Base-by-base conservation (phyloP, 345 rosid species). In the Pseudoturritis turrita region DNA sequence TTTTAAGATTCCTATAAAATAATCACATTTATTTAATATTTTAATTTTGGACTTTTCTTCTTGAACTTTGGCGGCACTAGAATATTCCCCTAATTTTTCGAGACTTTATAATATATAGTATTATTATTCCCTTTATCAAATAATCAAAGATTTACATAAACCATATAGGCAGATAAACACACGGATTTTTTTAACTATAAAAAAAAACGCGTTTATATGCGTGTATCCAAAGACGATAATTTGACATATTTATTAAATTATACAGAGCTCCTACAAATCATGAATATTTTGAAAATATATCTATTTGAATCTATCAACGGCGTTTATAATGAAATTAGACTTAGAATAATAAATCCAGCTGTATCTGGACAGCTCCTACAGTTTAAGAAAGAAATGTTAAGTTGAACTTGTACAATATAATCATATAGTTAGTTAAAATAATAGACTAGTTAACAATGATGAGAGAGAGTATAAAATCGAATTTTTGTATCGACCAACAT, bases 41-140 rank as follows among this genome's bases (percentile, higher is more conserved):
- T 51, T 56, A 51, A n/a, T 72, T 81, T 88, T 95, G 97, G 90
- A 84, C 51, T 83, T 83, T 89, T 75, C 91, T 79, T 83, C 90
- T 95, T 95, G 89, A 88, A 87, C 96, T 79, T 80, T 83, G 86
- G 89, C 89, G 83, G 87, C 88, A 76, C 77, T 60, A 67, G 97
- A 95, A 95, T 95, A 95, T 95, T 95, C 99, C 84, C 89, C 84
- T 68, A 77, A 58, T 18, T 77, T 84, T 82, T 76, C 85, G 76
- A 83, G 77, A 79, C 58, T 41, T 66, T 13, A 4, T 62, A 57
- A 47, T 41, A 10, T 57, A 26, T 31, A 49, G 13, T 60, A 26
- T 26, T 60, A 26, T 26, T 64, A 10, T 26, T 54, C 4, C 52
- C 73, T 62, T 53, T 53, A 45, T 29, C 37, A 67, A 40, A 22